Conservation (phyloP, 495 filamentous ascomycete species). For the Geoglossum glabrum region DNA sequence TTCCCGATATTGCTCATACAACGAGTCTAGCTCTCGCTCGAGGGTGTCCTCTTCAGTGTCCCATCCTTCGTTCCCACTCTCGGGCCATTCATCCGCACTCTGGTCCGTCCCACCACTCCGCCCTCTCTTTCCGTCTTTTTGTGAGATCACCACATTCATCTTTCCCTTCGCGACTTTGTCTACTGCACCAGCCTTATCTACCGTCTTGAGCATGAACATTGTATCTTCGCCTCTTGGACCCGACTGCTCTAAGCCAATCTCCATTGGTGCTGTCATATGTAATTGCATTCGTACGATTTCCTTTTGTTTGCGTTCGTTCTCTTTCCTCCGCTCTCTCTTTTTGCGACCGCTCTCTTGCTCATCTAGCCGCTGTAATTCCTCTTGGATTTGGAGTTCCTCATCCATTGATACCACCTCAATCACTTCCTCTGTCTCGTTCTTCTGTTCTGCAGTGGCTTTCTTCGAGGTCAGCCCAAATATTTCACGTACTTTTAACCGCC, state of each 20-base stretch:
- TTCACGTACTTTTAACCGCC: constrained; percentile 78
- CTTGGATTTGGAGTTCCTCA: constrained; percentile 75
- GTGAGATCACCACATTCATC: constrained; percentile 37
- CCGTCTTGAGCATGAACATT: constrained; percentile 63
- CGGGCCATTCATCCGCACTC: constrained; percentile 19
- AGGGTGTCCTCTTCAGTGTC: constrained; percentile 68
- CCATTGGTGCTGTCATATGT: constrained; percentile 87
- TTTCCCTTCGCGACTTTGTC: constrained; percentile 56
- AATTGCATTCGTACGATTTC: constrained; percentile 88
- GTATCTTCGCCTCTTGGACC: constrained; percentile 53
- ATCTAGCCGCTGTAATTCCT: constrained; percentile 59
- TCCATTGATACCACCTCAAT: constrained; percentile 76
- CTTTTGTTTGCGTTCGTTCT: constrained; percentile 77
- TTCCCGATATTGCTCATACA: constrained; percentile 77
- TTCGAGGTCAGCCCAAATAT: constrained; percentile 75
- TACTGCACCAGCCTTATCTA: constrained; percentile 53
- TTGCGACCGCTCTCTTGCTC: constrained; percentile 53
- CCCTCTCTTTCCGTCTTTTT: constrained; percentile 28
- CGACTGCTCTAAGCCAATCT: constrained; percentile 86
- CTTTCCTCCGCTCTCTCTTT: constrained; percentile 60
- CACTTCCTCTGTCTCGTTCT: constrained; percentile 47
- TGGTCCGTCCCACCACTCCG: constrained; percentile 41
- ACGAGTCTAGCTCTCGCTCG: constrained; percentile 61
- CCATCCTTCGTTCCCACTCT: constrained; percentile 34
- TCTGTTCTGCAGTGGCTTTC: constrained; percentile 29